Base-by-base conservation (phyloP, 2,329 filamentous ascomycete species). In the Curvularia eragrostidis region DNA sequence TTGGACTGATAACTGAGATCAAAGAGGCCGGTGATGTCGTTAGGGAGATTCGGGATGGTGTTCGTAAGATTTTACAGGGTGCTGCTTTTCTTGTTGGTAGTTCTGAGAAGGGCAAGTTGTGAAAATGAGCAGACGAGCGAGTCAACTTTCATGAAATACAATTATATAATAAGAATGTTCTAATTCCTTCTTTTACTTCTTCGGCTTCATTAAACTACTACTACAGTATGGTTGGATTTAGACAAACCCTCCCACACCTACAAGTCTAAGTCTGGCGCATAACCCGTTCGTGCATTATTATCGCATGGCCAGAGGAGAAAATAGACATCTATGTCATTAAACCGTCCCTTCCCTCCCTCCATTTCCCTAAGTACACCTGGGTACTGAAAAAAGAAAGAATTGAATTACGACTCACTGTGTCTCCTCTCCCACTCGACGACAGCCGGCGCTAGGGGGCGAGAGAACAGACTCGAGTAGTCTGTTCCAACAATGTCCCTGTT, bases 401-500 rank as follows among this genome's bases (percentile, higher is more conserved):
- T 38, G 19, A 13, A 28, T 24, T 44, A 69, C 56, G 65, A 51
- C 53, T 68, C 65, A 67, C 77, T 73, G 32, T 78, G 80, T 70
- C 90, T 83, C 75, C 83, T 84, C 82, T 96, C 90, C 87, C 90
- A 97, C 75, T 85, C 82, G 48, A 96, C 86, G 49, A 87, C 82
- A 13, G 77, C 80, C 6, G 80, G 80, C 13, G 69, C 65, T 52
- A 81, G 58, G 43, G 81, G 81, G 59, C 79, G 70, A 47, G 78
- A 80, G 67, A 83, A 83, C 61, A 83, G 56, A 62, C 68, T 70
- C 59, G 83, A 82, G 78, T 89, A 90, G 72, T 91, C 89, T 7
- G 88, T 91, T 18, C 77, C 89, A 44, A 90, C 84, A 36, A 95
- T 83, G 32, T 84, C 84, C 71, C 86, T 81, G 74, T 84, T 86